A percentile compares a stretch with the other conserved stretches of the same genome.
Evolutionary conservation across 192 early-diverging fungal genomes (phyloP).

Genomic region (Coemansia asiatica): DNA sequence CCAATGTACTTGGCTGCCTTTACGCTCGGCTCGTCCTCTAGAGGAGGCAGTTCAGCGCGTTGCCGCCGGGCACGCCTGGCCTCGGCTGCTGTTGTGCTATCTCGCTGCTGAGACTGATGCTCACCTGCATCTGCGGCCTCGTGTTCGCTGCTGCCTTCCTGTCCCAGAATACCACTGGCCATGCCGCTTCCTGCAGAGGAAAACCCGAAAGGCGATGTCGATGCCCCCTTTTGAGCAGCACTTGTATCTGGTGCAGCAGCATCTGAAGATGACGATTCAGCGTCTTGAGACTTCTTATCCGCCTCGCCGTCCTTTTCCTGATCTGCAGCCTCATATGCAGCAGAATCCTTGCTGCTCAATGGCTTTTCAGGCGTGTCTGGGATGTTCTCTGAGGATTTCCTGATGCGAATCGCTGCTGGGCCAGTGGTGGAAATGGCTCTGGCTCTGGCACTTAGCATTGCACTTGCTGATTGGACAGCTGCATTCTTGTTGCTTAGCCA

Average conservation of each 20-base stretch:
- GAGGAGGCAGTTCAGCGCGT: constrained; percentile 53
- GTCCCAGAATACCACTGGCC: constrained; percentile 45
- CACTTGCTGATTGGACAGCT: not conserved
- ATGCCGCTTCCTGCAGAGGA: constrained; percentile 45
- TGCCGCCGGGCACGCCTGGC: constrained; percentile 53
- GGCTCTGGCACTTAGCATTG: not conserved
- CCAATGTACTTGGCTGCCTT: constrained; percentile 50
- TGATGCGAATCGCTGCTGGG: constrained; percentile 31
- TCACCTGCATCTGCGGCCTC: constrained; percentile 4
- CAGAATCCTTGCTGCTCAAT: not conserved
- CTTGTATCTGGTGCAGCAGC: not conserved
- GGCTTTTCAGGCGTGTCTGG: constrained; percentile 22
- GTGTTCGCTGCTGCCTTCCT: constrained; percentile 7
- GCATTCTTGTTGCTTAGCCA: not conserved
- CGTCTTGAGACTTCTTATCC: not conserved
- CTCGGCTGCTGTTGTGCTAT: constrained; percentile 44
- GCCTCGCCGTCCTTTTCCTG: not conserved
- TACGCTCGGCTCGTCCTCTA: constrained; percentile 50
- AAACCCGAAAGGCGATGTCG: constrained; percentile 50
- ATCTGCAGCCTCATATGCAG: not conserved
- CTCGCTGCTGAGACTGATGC: constrained; percentile 15
- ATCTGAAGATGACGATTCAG: constrained; percentile 1
- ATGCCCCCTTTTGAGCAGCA: constrained; percentile 8
- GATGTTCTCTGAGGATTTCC: constrained; percentile 22
- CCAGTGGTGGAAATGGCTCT: constrained; percentile 16